A percentile compares a stretch with the other conserved stretches of the same genome.
Conservation (phyloP, 257 asterid species). For the Solanum lycopersicoides region DNA sequence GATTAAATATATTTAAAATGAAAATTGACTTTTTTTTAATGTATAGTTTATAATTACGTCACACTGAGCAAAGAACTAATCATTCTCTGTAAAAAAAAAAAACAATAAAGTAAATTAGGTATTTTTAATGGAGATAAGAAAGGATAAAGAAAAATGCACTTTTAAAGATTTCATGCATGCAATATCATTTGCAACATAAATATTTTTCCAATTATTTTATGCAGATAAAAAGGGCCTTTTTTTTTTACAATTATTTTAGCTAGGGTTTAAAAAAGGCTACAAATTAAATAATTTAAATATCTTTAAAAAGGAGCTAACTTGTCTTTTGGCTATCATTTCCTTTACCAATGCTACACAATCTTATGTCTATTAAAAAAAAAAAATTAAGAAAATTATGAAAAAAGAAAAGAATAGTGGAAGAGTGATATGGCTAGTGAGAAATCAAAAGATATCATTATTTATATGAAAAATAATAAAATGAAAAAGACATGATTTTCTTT, state of each 20-base stretch:
- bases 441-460: constrained; percentile 12
- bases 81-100: background rate
- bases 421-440: constrained; percentile 8
- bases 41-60: background rate
- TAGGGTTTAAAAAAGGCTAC: background rate
- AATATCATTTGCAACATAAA: background rate
- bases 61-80: background rate
- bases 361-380: background rate
- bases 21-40: background rate
- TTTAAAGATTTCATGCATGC: background rate
- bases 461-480: background rate
- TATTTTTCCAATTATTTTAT: background rate
- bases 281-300: background rate
- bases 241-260: background rate
- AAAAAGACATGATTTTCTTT: background rate
- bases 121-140: background rate
- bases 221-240: background rate
- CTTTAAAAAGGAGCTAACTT: background rate
- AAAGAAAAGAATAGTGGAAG: constrained; percentile 22
- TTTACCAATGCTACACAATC: background rate
- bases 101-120: background rate
- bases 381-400: background rate
- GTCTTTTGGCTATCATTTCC: constrained; percentile 6
- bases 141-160: background rate
- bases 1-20: too few relatives aligned